These are phyloP conservation scores for Daldinia grandis DNA, from an alignment of 495 filamentous ascomycete species.

Conservation along the genomic window DNA sequence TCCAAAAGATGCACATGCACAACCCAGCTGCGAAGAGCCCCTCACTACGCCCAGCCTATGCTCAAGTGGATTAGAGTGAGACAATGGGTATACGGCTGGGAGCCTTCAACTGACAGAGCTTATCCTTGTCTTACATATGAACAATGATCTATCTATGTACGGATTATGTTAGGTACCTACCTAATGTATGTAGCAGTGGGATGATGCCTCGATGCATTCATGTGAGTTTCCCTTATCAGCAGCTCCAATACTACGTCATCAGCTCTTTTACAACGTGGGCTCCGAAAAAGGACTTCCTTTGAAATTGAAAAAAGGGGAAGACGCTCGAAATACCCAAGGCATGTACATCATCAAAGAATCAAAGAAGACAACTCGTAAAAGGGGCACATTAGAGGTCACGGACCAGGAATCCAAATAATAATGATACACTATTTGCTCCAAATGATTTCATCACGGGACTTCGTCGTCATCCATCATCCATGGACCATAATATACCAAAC, in stretches of 20 bases:
- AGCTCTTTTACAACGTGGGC: slow-evolving; percentile 13
- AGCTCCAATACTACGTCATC: slow-evolving; percentile 30
- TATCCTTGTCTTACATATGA: slow-evolving; percentile 18
- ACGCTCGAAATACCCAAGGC: not conserved
- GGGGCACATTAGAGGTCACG: not conserved
- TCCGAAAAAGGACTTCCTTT: slow-evolving; percentile 13
- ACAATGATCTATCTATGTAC: not conserved
- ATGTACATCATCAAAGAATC: slow-evolving; percentile 1
- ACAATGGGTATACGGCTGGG: slow-evolving; percentile 18
- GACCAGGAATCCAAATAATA: not conserved
- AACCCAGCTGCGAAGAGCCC: slow-evolving; percentile 29
- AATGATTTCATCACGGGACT: slow-evolving; percentile 40
- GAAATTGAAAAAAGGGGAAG: not conserved
- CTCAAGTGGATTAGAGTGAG: slow-evolving; percentile 5
- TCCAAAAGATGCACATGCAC: slow-evolving; percentile 30
- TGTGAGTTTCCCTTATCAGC: slow-evolving; percentile 20
- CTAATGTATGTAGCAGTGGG: not conserved
- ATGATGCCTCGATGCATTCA: slow-evolving; percentile 27
- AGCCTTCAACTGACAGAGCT: slow-evolving; percentile 1
- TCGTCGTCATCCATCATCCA: slow-evolving; percentile 16
- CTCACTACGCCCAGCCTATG: slow-evolving; percentile 27
- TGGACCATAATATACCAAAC: slow-evolving; percentile 25
- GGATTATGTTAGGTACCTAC: not conserved
- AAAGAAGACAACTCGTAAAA: not conserved
- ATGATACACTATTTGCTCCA: slow-evolving; percentile 1